Conservation (phyloP, 768 basidiomycete genomes). For the Russula vinacea region DNA sequence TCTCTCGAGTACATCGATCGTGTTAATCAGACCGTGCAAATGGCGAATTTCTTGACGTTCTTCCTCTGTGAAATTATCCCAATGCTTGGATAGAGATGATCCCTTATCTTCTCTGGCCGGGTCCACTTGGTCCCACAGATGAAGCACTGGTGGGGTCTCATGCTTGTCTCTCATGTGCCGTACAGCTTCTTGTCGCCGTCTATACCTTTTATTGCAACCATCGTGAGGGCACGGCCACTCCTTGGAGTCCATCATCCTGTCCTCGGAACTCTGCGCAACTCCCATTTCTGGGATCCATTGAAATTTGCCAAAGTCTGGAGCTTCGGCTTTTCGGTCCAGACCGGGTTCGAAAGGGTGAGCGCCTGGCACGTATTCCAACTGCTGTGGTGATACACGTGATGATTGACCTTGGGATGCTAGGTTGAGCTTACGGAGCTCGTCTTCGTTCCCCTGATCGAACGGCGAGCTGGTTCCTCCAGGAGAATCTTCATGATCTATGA, state of each 20-base stretch:
- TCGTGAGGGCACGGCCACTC: not conserved
- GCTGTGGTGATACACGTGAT: not conserved
- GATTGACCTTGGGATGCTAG: not conserved
- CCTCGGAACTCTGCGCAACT: too few relatives aligned
- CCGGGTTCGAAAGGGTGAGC: not conserved
- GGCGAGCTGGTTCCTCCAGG: not conserved
- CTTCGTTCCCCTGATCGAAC: not conserved
- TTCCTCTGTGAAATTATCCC: not conserved
- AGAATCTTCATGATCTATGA: not conserved
- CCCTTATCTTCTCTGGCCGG: constrained; percentile 6
- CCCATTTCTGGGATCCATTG: too few relatives aligned
- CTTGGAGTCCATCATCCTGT: too few relatives aligned
- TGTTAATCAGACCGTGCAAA: not conserved
- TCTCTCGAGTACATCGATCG: not conserved
- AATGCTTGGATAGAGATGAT: not conserved
- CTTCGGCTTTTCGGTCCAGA: too few relatives aligned
- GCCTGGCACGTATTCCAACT: not conserved
- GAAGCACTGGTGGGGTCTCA: not conserved
- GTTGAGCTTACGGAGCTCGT: not conserved
- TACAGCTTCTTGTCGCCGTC: not conserved
- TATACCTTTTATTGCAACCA: constrained; percentile 3
- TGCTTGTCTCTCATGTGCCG: constrained; percentile 8
- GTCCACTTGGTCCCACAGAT: constrained; percentile 6
- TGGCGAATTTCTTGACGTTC: not conserved
- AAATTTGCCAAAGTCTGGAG: too few relatives aligned